Base-by-base conservation (phyloP, 1,139 yeast species). In the Saccharomycopsis crataegensis region DNA sequence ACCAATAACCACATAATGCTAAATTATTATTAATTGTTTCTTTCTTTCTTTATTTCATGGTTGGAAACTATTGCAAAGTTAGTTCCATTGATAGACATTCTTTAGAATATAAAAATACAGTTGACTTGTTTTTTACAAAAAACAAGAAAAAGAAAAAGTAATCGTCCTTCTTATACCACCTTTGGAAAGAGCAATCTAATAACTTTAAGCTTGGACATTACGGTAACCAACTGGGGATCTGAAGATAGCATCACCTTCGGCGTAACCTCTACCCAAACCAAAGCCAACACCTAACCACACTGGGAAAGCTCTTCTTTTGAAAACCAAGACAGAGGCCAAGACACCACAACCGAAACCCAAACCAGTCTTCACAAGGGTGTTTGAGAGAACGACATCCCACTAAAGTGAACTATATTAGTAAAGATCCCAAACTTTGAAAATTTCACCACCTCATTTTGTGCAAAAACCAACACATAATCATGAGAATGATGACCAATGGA, bases 281-380 rank as follows among this genome's bases (percentile, higher is more conserved):
- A 93, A 91, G 44, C 98, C 99, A 62, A 89, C 73, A 61, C 98
- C 98, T 58, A 91, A 72, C 96, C 97, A 91, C 48, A 91, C 97
- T 54, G 98, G 98, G 81, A 89, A 93, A 6, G 96, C 79, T 73
- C 98, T 85, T 77, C 98, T 88, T 70, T 79, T 87, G 77, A 93
- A 93, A 54, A 93, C 72, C 59, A 94, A 73, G 50, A 91, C 95
- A n/a, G 96, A 88, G 43, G 95, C 86, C 57, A 91, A 79, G 48
- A 94, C 96, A 71, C 99, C 99, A 50, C 86, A 95, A 59, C 98
- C 98, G 62, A 94, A 85, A 53, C 99, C 99, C 61, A 94, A 79
- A n/a, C 97, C 96, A 64, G 97, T 86, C 73, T 93, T 93, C 64
- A 94, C 96, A 62, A 94, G 76, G 59, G 94, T 82, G 74, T 94